Conservation (phyloP, 1,284 basidiomycete genomes). For the Earliella scabrosa region DNA sequence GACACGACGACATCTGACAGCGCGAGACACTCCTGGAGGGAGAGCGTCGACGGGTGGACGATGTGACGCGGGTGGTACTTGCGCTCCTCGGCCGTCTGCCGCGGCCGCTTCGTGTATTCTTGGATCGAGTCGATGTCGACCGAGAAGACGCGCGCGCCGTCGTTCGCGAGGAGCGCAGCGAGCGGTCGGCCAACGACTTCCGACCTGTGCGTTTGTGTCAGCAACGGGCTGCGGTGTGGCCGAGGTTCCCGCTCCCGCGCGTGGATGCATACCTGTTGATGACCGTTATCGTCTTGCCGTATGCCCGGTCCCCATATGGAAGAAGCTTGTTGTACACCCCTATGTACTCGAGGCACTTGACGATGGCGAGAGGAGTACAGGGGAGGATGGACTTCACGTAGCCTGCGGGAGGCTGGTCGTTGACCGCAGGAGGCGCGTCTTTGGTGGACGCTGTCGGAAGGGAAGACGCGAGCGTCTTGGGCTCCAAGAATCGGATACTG, state of each 20-base stretch:
- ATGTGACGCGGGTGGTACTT: constrained; percentile 86
- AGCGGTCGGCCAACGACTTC: constrained; percentile 97
- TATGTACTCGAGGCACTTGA: constrained; percentile 90
- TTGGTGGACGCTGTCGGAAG: constrained; percentile 35
- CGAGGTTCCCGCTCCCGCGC: background rate
- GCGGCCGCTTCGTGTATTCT: constrained; percentile 92
- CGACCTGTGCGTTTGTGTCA: constrained; percentile 56
- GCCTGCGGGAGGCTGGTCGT: constrained; percentile 75
- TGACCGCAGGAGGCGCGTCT: constrained; percentile 42
- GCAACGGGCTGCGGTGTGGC: no score
- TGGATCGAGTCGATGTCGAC: constrained; percentile 94
- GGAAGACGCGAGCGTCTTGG: constrained; percentile 60
- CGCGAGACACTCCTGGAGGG: constrained; percentile 79
- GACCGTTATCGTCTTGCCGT: constrained; percentile 92
- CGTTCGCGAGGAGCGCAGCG: constrained; percentile 92
- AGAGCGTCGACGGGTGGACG: constrained; percentile 67
- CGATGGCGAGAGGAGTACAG: constrained; percentile 95
- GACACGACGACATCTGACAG: constrained; percentile 91
- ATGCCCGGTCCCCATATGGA: constrained; percentile 93
- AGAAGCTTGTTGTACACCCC: constrained; percentile 94
- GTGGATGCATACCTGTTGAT: constrained; percentile 79
- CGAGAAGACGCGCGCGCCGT: constrained; percentile 93
- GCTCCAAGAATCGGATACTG: constrained; percentile 81
- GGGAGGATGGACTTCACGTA: constrained; percentile 95
- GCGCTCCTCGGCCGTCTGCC: constrained; percentile 42